phyloP scores from a whole-genome alignment of 257 asterid genomes.

The Ophiorrhiza pumila region DNA sequence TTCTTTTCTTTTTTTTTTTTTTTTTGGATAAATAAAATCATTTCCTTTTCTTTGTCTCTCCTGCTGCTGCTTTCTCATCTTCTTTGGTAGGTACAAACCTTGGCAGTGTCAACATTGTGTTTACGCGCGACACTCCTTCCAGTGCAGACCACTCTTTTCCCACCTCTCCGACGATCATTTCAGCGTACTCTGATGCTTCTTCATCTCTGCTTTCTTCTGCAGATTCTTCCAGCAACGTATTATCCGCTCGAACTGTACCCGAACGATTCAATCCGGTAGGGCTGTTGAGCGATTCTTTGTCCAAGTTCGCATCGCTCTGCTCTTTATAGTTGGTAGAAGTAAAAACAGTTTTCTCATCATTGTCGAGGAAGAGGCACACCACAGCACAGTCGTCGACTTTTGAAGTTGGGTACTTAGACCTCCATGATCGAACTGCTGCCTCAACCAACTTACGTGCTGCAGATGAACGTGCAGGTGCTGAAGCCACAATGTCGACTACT shows the following conservation, averaged over 20 bases:
- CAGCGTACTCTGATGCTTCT: conserved; percentile 39
- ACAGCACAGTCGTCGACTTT: conserved; percentile 84
- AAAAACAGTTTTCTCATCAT: conserved; percentile 30
- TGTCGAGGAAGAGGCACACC: conserved; percentile 74
- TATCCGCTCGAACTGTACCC: conserved; percentile 29
- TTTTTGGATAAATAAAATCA: no score
- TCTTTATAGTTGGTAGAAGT: conserved; percentile 36
- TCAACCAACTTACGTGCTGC: conserved; percentile 66
- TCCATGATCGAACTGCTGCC: conserved; percentile 70
- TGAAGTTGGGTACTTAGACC: conserved; percentile 69
- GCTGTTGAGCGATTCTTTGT: conserved; percentile 16
- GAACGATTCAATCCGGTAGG: conserved; percentile 28
- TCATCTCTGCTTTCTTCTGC: conserved; percentile 27
- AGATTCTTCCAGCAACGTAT: conserved; percentile 26
- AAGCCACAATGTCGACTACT: conserved; percentile 59
- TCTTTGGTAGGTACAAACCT: conserved; percentile 60
- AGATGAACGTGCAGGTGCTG: conserved; percentile 48
- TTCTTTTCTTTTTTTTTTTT: neutral
- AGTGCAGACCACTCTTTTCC: conserved; percentile 72
- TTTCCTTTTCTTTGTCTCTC: conserved; percentile 40
- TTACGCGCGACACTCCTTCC: conserved; percentile 70
- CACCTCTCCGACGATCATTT: conserved; percentile 16
- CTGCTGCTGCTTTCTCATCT: conserved; percentile 37
- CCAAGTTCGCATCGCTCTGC: conserved; percentile 23
- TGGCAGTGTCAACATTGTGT: conserved; percentile 69